Evolutionary conservation across 2,329 filamentous ascomycete species (phyloP), one percentile per base, ranked within the genome.

Genomic region (Diaporthe humulicola): DNA sequence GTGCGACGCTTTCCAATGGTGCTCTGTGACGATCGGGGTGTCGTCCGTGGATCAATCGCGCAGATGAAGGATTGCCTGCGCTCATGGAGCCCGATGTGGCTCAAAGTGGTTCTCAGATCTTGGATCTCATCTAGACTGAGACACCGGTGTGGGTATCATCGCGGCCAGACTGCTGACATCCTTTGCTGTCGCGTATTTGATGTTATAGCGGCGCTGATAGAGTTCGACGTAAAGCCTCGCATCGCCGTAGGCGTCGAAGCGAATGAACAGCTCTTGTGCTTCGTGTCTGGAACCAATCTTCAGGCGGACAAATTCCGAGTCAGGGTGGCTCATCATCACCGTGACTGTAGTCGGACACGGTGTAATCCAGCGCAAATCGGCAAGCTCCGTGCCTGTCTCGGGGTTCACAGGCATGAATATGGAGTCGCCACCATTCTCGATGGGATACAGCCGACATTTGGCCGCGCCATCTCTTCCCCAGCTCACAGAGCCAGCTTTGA

Each of bases 371-470:
- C 22, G 1, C 1, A 52, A 9, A 22, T 22, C 14, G 8, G 3
- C 48, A 22, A 52, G n/a, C 22, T n/a, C 2, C 17, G 12, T 15
- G 8, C 25, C 48, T 52, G 48, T 52, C 7, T 19, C 9, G 3
- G 22, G 48, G n/a, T 14, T 12, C 8, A 25, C n/a, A 1, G 7
- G 14, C 12, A 9, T 14, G 9, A 52, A 52, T 25, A n/a, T 5
- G 1, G 0, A 4, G n/a, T n/a, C n/a, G 48, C 9, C 2, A 25
- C 0, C 8, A 1, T 25, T 25, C 48, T 1, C 8, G 22, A 14
- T 14, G n/a, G 48, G 48, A 52, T 52, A 52, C 0, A 52, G 48
- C 0, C n/a, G 48, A 17, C 48, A 52, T 25, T 9, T 9, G 48
- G 1, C 6, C n/a, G 9, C 15, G 0, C 22, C 48, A 52, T 6